These are phyloP conservation scores for Gaillardinia entomophila DNA, from an alignment of 805 yeast genomes.

Conservation along the genomic window DNA sequence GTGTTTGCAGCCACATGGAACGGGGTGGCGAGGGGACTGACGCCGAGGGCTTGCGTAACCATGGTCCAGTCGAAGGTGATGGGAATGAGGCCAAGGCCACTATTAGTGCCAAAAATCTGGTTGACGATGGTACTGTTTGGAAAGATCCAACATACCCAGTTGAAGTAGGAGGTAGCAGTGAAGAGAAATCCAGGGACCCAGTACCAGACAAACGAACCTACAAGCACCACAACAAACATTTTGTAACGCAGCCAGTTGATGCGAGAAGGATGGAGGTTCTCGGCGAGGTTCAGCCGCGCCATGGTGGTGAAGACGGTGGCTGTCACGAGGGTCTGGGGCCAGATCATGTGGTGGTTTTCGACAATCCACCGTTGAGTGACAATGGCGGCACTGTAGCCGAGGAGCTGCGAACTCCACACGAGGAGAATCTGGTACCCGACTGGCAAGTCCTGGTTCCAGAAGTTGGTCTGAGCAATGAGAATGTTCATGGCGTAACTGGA, in stretches of 20 bases:
- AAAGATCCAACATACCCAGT: constrained; percentile 7
- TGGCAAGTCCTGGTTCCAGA: constrained; percentile 5
- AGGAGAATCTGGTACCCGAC: constrained; percentile 1
- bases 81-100: constrained; percentile 8
- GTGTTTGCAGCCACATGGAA: constrained; percentile 12
- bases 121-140: constrained; percentile 7
- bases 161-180: constrained; percentile 7
- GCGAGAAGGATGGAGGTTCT: constrained; percentile 5
- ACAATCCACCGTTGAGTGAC: constrained; percentile 1
- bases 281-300: constrained; percentile 6
- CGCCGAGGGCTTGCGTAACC: constrained; percentile 12
- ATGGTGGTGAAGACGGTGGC: constrained; percentile 14
- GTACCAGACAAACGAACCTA: constrained; percentile 8
- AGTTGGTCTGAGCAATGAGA: constrained; percentile 11
- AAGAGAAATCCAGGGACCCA: constrained; percentile 8
- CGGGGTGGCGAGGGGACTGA: constrained; percentile 14
- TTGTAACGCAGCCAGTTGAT: constrained; percentile 12
- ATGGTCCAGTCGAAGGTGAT: constrained; percentile 12
- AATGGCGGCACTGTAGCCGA: constrained; percentile 1
- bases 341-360: constrained; percentile 6
- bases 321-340: constrained; percentile 15
- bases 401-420: neutral
- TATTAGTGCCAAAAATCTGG: constrained; percentile 7
- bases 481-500: constrained; percentile 13
- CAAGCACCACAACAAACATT: constrained; percentile 9